Evolutionary conservation across 2,329 filamentous ascomycete species (phyloP), one percentile per base, ranked within the genome.

Genomic region (Raffaelea ambrosiae): DNA sequence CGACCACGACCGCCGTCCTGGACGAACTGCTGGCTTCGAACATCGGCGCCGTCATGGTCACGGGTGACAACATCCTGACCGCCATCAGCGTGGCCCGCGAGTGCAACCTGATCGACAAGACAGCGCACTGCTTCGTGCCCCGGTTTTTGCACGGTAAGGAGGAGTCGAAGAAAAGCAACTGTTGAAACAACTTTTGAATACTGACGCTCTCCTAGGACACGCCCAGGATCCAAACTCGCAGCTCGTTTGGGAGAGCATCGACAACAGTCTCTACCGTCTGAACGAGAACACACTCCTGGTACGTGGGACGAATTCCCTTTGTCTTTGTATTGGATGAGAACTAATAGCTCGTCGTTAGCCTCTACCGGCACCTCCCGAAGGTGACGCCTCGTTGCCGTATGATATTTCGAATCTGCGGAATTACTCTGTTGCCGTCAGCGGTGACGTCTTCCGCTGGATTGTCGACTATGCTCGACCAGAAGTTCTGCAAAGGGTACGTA

Each of bases 371-470:
- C 82, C 86, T 4, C 71, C 77, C 1, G 81, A 88, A 52, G 77
- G 76, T 21, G 90, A 98, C 64, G 78, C 83, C 2, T 95, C 90
- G 2, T 69, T 95, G 16, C 90, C 91, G 1, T 93, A 89, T 60
- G 86, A 93, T 57, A 83, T 91, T 43, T 79, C 80, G 1, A 90
- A 89, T 48, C 69, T 93, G 20, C 77, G 81, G 44, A 89, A 95
- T 60, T 97, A 95, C 64, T 88, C 87, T 0, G 66, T 98, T 13
- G 93, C 93, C 26, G 80, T 97, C 9, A 91, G 81, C 49, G 94
- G 93, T 40, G 93, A 98, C 58, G 86, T 95, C 0, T 98, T 98
- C 66, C 84, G 93, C 53, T 98, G 93, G 93, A 82, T 97, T 44
- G 75, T 98, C 44, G 91, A 98, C 66, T 97, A 83, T 64, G 91